A percentile compares a stretch with the other conserved stretches of the same genome.
These are phyloP conservation scores for Venturia effusa DNA, from an alignment of 2,329 filamentous ascomycete species.

Conservation along the genomic window DNA sequence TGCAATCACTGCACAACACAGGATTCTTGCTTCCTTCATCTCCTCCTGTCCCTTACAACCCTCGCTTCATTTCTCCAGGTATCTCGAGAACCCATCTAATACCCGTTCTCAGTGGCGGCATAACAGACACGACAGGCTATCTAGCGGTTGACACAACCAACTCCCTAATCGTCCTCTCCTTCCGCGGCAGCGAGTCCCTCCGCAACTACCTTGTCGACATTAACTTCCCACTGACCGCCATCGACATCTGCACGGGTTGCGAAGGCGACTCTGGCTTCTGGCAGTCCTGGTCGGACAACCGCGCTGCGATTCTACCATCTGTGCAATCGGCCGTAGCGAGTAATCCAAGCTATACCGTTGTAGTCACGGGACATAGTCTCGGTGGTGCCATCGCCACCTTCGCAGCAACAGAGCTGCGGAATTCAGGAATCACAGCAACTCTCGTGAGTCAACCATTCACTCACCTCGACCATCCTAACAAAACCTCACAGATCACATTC, in stretches of 20 bases:
- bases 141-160: constrained; percentile 36
- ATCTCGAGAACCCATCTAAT: neutral
- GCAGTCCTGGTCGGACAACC: constrained; percentile 46
- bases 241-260: constrained; percentile 36
- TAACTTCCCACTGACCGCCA: constrained; percentile 31
- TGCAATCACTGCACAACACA: neutral
- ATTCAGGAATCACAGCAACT: constrained; percentile 37
- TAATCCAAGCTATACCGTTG: constrained; percentile 42
- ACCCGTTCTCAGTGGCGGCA: constrained; percentile 14
- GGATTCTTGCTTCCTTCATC: neutral
- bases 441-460: constrained; percentile 22
- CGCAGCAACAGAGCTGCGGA: constrained; percentile 46
- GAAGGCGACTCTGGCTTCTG: constrained; percentile 48
- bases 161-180: constrained; percentile 46
- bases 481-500: constrained; percentile 36
- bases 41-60: neutral
- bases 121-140: constrained; percentile 37
- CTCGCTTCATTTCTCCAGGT: neutral
- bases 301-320: constrained; percentile 29
- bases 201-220: constrained; percentile 53
- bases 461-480: too few species aligned
- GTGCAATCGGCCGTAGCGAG: constrained; percentile 33
- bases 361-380: constrained; percentile 60
- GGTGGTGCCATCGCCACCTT: constrained; percentile 55
- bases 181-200: constrained; percentile 48